Evolutionary conservation across 1,284 basidiomycete genomes (phyloP), one percentile per base, ranked within the genome.

Genomic region (Ustilago crameri): DNA sequence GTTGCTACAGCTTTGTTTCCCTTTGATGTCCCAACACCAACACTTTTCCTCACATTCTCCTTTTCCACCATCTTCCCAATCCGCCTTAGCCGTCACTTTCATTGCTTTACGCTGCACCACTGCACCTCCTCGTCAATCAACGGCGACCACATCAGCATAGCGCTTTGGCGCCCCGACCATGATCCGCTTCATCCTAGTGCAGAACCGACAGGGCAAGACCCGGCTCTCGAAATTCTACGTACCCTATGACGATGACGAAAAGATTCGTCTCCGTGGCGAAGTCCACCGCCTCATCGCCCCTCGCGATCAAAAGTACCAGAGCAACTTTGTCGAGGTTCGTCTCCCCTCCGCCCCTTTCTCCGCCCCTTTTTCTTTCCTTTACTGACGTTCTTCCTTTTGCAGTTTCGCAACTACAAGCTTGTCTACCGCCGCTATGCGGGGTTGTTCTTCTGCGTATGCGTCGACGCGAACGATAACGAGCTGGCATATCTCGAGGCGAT

Each of bases 141-240:
- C n/a, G n/a, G n/a, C n/a, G n/a, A n/a, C n/a, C n/a, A n/a, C n/a
- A n/a, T n/a, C n/a, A n/a, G n/a, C n/a, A n/a, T n/a, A n/a, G n/a
- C n/a, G n/a, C n/a, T n/a, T n/a, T n/a, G n/a, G n/a, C n/a, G n/a
- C n/a, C n/a, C n/a, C n/a, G n/a, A 46, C 41, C 65, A 93, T 95
- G 93, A 93, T 95, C 85, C 90, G 92, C 71, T 95, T 95, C 85
- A 93, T 96, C 77, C 89, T 95, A 57, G 92, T 96, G 14, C 82
- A 96, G 92, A 97, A 98, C 82, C 89, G 95, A 50, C 95, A 98
- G 86, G 96, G 96, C 41, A 98, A 98, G 86, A 96, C 95, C 3
- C 88, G 95, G 40, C 84, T 98, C 45, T 95, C 93, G 17, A 98
- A 98, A 85, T 98, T 94, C 93, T 97, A 96, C 85, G 91, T 91